Evolutionary conservation across 352 stramenopile species (phyloP), one percentile per base, ranked within the genome.

Genomic region (Phytophthora tubulina): DNA sequence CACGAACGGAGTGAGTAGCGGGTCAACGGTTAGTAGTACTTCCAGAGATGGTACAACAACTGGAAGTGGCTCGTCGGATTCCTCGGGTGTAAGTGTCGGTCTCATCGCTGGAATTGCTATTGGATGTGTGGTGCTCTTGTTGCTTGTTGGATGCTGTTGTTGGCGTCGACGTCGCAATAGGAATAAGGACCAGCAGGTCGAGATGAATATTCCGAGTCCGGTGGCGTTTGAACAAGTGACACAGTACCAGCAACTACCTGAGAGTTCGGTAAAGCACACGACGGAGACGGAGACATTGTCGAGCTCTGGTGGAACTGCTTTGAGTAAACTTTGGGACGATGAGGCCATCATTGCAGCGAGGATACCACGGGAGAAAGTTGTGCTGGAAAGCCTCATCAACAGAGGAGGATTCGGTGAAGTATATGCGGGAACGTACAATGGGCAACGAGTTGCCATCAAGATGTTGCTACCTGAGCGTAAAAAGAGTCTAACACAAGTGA

Each of bases 401-500:
- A 36, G 44, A 59, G 71, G 71, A 17, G 71, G 59, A 0, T 72
- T 69, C 10, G 71, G 71, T 51, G 66, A 75, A 30, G 71, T 78
- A 2, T 75, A 78, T 42, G 31, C 53, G 6, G 71, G 71, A 13
- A 60, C 31, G 4, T 78, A 78, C 54, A 61, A 75, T 21, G 67
- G 67, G 44, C 38, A 72, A 11, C 49, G 11, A n/a, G 72, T 79
- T 10, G 66, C 60, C 9, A 50, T 79, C 17, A 79, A 79, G 15
- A 72, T 70, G 66, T 39, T 79, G 11, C 27, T 79, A 0, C 61
- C 72, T 1, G 72, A 75, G 27, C 65, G 59, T 4, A 70, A 66
- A 32, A 71, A 72, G 42, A 75, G 50, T 33, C 38, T 79, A 17
- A 31, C 49, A 6, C 72, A 79, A 15, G 67, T 79, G 3, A 78